A percentile compares a stretch with the other conserved stretches of the same genome.
These are phyloP conservation scores for Prunus davidiana DNA, from an alignment of 306 rosid genomes.

Conservation along the genomic window DNA sequence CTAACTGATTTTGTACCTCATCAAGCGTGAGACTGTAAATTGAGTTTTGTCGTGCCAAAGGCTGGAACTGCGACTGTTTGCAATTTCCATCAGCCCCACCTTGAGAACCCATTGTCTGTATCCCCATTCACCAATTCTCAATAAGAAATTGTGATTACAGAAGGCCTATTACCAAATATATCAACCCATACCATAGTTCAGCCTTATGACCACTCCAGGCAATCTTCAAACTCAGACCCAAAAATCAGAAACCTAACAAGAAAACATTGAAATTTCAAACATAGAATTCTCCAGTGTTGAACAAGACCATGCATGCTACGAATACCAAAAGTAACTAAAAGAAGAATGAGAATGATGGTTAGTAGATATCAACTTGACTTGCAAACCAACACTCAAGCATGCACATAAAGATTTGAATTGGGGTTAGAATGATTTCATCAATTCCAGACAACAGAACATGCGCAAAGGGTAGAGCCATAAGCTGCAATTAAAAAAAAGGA, in stretches of 20 bases:
- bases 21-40: slow-evolving; percentile 84
- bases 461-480: background rate
- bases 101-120: slow-evolving; percentile 81
- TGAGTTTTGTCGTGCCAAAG: slow-evolving; percentile 66
- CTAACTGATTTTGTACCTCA: slow-evolving; percentile 91
- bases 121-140: slow-evolving; percentile 47
- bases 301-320: background rate
- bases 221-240: slow-evolving; percentile 2
- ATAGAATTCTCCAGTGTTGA: background rate
- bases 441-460: background rate
- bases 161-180: slow-evolving; percentile 13
- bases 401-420: background rate
- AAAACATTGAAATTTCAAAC: background rate
- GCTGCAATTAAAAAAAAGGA: background rate
- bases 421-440: background rate
- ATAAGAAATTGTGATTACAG: slow-evolving; percentile 22
- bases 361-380: background rate
- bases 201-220: slow-evolving; percentile 2
- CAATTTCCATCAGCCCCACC: slow-evolving; percentile 63
- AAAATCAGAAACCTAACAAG: slow-evolving; percentile 1
- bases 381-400: background rate
- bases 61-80: slow-evolving; percentile 61
- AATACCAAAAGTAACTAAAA: background rate
- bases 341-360: background rate
- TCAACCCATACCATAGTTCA: slow-evolving; percentile 14